Percentiles rank a stretch among this genome's conserved stretches.
phyloP scores from a whole-genome alignment of 2,329 filamentous ascomycete genomes.

The Corniculantispora saksenae region DNA sequence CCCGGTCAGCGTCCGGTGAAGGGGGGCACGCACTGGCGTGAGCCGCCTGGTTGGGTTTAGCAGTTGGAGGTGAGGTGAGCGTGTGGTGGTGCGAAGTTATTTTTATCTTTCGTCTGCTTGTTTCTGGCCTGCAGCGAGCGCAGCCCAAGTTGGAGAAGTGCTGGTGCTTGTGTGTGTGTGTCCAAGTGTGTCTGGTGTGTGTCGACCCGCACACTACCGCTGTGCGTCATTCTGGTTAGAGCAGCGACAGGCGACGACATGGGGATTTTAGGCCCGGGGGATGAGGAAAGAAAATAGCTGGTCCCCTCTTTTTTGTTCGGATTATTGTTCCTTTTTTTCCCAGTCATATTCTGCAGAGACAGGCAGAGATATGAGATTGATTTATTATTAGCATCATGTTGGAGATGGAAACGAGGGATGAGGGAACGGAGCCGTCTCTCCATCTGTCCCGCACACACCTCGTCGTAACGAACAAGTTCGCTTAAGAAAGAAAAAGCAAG shows the following conservation, averaged over 20 bases:
- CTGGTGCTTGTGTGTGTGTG: background rate
- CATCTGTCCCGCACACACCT: background rate
- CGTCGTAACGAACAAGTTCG: no score
- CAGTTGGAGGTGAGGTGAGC: background rate
- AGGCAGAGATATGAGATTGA: background rate
- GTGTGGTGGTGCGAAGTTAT: background rate
- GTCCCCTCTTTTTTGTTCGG: background rate
- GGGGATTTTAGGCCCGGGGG: no score
- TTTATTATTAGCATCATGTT: background rate
- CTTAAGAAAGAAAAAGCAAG: no score
- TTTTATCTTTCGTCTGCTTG: constrained; percentile 7
- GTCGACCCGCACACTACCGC: background rate
- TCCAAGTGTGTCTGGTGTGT: background rate
- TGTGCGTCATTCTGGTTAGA: constrained; percentile 1
- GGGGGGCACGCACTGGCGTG: background rate
- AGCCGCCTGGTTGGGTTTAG: constrained; percentile 6
- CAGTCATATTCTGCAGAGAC: background rate
- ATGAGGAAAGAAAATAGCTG: no score
- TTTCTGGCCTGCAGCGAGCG: background rate
- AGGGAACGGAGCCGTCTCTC: background rate
- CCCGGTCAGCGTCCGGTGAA: background rate
- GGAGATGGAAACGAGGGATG: background rate
- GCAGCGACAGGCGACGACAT: background rate
- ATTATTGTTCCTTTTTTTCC: background rate
- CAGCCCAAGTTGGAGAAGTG: constrained; percentile 3